Percentiles rank a stretch among this genome's conserved stretches.
These are phyloP conservation scores for Paecilomyces formosus DNA, from an alignment of 2,329 filamentous ascomycete genomes.

Conservation along the genomic window DNA sequence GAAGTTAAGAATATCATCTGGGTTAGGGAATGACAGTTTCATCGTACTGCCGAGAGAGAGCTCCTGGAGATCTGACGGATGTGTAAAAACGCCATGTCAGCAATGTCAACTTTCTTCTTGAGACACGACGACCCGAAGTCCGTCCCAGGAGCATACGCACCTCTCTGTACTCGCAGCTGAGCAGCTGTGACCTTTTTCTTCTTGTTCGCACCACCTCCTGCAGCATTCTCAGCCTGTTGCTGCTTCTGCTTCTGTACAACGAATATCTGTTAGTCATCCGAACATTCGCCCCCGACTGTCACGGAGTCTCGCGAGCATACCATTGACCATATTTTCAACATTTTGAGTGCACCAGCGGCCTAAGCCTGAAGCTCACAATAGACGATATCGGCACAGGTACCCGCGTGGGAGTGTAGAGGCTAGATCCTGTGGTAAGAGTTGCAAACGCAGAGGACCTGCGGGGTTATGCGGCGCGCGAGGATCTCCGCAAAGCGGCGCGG, in stretches of 20 bases:
- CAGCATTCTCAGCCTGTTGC: conserved; percentile 90
- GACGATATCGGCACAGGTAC: not conserved
- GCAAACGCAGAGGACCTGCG: not conserved
- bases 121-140: not conserved
- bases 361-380: not conserved
- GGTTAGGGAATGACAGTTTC: conserved; percentile 49
- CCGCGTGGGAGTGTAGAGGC: not conserved
- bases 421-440: not conserved
- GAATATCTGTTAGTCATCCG: not conserved
- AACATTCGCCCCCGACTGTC: not conserved
- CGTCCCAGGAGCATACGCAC: conserved; percentile 40
- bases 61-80: conserved; percentile 36
- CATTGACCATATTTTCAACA: conserved; percentile 99
- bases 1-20: conserved; percentile 53
- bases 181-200: conserved; percentile 99
- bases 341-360: conserved; percentile 45
- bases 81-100: not conserved
- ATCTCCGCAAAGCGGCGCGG: not conserved
- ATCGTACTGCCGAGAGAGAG: conserved; percentile 48
- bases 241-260: conserved; percentile 62
- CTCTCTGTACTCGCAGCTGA: conserved; percentile 92
- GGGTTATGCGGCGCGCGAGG: not conserved
- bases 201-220: conserved; percentile 69
- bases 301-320: conserved; percentile 40
- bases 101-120: not conserved